phyloP scores from a whole-genome alignment of 1,284 basidiomycete species.

The Heterobasidion irregulare region DNA sequence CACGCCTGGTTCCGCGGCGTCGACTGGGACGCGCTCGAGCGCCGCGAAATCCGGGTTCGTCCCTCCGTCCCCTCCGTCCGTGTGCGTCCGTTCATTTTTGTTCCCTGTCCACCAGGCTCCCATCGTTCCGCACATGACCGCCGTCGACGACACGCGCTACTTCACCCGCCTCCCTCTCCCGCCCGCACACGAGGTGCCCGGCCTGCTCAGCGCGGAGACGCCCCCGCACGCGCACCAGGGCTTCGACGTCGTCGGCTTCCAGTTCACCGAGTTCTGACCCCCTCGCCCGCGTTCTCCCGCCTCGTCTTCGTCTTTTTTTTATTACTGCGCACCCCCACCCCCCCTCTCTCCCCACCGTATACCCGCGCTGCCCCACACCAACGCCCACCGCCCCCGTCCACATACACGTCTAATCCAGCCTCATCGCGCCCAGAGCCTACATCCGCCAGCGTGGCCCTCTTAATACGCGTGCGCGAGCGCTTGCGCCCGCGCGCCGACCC shows the following conservation, averaged over 20 bases:
- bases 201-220: constrained; percentile 54
- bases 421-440: too few relatives aligned
- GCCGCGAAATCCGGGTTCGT: constrained; percentile 67
- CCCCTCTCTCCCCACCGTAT: background rate
- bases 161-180: constrained; percentile 74
- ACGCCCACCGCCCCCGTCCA: background rate
- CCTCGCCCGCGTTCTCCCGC: background rate
- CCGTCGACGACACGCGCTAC: constrained; percentile 73
- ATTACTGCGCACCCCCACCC: background rate
- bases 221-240: constrained; percentile 47
- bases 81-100: constrained; percentile 6
- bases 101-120: constrained; percentile 48
- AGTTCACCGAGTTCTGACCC: constrained; percentile 65
- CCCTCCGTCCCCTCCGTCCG: background rate
- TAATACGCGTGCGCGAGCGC: too few relatives aligned
- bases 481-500: too few relatives aligned
- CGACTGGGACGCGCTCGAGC: constrained; percentile 79
- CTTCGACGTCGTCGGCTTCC: constrained; percentile 57
- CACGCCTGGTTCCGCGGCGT: constrained; percentile 96
- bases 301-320: background rate
- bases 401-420: background rate
- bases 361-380: background rate
- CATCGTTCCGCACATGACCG: constrained; percentile 72
- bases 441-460: too few relatives aligned
- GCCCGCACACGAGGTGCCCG: constrained; percentile 68